Evolutionary conservation across 805 yeast species (phyloP).

Genomic region (Candida sanyiensis): DNA sequence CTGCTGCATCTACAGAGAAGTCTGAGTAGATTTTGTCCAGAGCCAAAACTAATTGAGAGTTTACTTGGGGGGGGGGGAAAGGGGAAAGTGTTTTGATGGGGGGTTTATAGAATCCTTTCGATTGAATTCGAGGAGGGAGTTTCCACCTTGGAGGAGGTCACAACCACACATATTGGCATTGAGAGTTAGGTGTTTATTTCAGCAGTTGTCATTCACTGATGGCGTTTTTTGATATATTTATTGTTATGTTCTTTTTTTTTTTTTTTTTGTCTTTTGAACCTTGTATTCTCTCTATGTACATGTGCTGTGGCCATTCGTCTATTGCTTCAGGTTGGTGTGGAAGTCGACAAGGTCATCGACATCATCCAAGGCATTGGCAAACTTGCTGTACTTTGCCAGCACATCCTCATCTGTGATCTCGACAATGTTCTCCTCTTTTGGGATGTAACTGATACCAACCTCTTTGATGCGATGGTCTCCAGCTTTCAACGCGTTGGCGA

Average conservation of each 20-base stretch:
- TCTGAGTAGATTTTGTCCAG: conserved; percentile 12
- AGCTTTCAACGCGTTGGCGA: conserved; percentile 53
- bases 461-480: conserved; percentile 53
- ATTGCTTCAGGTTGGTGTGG: conserved; percentile 65
- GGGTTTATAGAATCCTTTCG: background rate
- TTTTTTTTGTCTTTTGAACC: background rate
- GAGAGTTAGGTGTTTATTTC: background rate
- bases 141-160: background rate
- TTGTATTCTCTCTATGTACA: background rate
- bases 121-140: background rate
- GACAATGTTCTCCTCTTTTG: conserved; percentile 56
- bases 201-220: background rate
- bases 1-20: conserved; percentile 12
- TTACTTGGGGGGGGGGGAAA: background rate
- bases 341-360: conserved; percentile 81
- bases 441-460: conserved; percentile 61
- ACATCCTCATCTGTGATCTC: conserved; percentile 49
- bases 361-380: conserved; percentile 59
- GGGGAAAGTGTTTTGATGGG: background rate
- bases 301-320: conserved; percentile 18
- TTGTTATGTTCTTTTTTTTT: conserved; percentile 7
- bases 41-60: background rate
- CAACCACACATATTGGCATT: conserved; percentile 7
- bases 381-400: conserved; percentile 47
- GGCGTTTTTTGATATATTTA: conserved; percentile 6